Base-by-base conservation (phyloP, 2,329 filamentous ascomycete species). In the Tympanopsis confertula region DNA sequence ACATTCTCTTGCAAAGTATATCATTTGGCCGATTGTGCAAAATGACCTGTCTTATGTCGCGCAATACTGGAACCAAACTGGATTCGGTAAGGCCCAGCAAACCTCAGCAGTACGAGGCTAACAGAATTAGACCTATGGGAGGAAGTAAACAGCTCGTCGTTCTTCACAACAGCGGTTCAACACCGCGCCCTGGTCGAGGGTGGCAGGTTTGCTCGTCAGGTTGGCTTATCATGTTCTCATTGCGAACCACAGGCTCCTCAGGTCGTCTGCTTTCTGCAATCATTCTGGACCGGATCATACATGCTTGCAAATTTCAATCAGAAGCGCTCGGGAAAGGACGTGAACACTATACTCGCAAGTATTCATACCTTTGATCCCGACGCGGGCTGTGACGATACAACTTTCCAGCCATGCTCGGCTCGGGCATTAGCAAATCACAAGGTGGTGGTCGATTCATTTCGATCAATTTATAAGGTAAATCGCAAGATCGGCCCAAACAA, bases 111-210 rank as follows among this genome's bases (percentile, higher is more conserved):
- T n/a, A n/a, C n/a, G n/a, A 73, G 69, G 42, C 58, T 66, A 38
- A 67, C 67, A 3, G 68, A 66, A 4, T 91, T 77, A 49, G 86
- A 93, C 54, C 68, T 93, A 3, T 91, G 86, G 86, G 86, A 91
- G 54, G 86, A 91, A 54, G 74, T 88, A 12, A 63, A 67, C 18
- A 82, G 83, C 29, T 78, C 73, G 15, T 87, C 82, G 1, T 91
- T 88, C 64, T 93, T 89, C 58, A 91, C 85, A 1, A 61, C 78
- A 20, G 73, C 76, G 3, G 69, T 71, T 29, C 75, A 83, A 42
- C 77, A 89, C 52, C 74, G 84, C 46, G 69, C 75, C n/a, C 62
- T 80, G 13, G 62, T 78, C 5, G 76, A 84, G 57, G 85, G 86
- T 4, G 73, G 66, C 39, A 63, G 67, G 3, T 66, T 91, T 13